Conservation (phyloP, 371 early-diverging fungal species). For the Lichtheimia corymbifera region DNA sequence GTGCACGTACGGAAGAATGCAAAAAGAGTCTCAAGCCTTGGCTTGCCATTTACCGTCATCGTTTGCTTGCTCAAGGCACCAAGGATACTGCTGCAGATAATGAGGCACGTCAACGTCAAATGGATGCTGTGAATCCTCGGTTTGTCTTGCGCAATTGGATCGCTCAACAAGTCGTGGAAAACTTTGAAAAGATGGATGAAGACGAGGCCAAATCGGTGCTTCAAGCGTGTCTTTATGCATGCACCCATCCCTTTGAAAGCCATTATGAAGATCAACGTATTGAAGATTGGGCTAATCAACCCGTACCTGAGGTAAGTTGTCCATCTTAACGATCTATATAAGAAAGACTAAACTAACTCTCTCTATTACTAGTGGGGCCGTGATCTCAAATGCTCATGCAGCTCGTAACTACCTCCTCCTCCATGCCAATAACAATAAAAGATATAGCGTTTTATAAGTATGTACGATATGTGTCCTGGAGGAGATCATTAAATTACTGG, state of each 20-base stretch:
- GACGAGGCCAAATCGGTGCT: conserved; percentile 39
- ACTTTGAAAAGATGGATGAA: conserved; percentile 37
- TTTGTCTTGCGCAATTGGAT: conserved; percentile 79
- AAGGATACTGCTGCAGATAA: conserved; percentile 20
- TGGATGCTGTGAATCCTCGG: conserved; percentile 69
- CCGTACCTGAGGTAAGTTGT: conserved; percentile 37
- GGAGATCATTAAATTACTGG: neutral
- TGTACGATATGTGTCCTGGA: neutral
- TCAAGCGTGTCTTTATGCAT: conserved; percentile 55
- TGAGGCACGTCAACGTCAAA: conserved; percentile 36
- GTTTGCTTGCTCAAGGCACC: conserved; percentile 41
- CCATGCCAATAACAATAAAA: conserved; percentile 5
- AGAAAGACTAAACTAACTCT: neutral
- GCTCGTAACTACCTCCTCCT: conserved; percentile 35
- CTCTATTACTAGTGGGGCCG: conserved; percentile 49
- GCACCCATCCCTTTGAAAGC: conserved; percentile 58
- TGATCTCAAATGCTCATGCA: conserved; percentile 61
- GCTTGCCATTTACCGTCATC: conserved; percentile 51
- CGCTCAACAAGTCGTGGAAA: conserved; percentile 64
- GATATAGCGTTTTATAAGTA: neutral
- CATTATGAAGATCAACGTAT: conserved; percentile 35
- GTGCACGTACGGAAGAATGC: conserved; percentile 8
- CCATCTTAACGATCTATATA: neutral
- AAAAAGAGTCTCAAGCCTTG: conserved; percentile 39
- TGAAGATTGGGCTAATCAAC: conserved; percentile 32